Evolutionary conservation across 78 protist genomes (phyloP).

Genomic region (Pelomyxa schiedti): DNA sequence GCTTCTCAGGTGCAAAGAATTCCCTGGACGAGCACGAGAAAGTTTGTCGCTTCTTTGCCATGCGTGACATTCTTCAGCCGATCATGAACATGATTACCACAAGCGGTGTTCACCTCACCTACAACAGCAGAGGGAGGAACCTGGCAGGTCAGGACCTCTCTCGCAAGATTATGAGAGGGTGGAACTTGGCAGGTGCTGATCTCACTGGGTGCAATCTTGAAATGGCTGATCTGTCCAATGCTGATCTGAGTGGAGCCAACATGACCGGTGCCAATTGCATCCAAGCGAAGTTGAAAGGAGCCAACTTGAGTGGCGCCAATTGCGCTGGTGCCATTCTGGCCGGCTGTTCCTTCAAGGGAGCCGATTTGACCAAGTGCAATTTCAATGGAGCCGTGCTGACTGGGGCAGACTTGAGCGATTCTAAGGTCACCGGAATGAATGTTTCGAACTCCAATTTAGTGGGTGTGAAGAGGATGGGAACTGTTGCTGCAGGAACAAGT

Average conservation of each 20-base stretch:
- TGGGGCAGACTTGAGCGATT: neutral
- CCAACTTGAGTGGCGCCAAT: neutral
- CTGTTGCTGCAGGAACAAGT: too few relatives aligned
- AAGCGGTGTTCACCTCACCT: too few relatives aligned
- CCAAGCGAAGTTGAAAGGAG: neutral
- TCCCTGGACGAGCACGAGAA: too few relatives aligned
- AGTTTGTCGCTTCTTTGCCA: too few relatives aligned
- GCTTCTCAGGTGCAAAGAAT: too few relatives aligned
- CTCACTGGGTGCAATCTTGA: neutral
- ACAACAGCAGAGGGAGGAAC: too few relatives aligned
- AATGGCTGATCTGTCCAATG: neutral
- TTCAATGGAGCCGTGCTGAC: neutral
- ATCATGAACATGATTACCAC: too few relatives aligned
- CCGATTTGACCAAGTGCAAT: neutral
- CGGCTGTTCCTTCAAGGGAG: too few relatives aligned
- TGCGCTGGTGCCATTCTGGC: neutral
- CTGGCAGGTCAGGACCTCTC: too few relatives aligned
- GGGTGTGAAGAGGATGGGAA: too few relatives aligned
- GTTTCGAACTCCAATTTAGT: too few relatives aligned
- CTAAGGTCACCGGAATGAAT: neutral
- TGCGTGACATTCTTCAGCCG: too few relatives aligned
- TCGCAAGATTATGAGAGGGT: neutral
- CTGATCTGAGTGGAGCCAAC: neutral
- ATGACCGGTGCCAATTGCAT: neutral
- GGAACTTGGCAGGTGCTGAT: neutral